Base-by-base conservation (phyloP, 495 filamentous ascomycete genomes). In the Glonium stellatum region DNA sequence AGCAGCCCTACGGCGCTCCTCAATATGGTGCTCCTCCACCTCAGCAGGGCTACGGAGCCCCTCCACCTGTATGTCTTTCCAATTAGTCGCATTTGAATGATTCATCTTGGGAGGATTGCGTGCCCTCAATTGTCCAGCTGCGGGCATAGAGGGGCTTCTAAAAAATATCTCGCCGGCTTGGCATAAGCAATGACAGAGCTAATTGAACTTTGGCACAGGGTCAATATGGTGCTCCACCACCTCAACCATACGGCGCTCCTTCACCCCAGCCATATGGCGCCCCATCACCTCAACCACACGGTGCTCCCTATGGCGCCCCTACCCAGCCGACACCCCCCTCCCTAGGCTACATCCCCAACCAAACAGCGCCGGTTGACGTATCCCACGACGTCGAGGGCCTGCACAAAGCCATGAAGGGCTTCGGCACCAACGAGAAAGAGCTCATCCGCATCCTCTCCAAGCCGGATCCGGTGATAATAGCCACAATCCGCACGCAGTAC, bases 401-500 rank as follows among this genome's bases (percentile, higher is more conserved):
- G 22, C 79, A 89, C 54, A 81, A 80, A 65, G 89, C 92, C 1
- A 95, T 95, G 87, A 95, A 95, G 75, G 90, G 92, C 8, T 86
- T 93, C 58, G 92, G 91, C 46, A 96, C 92, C 0, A 84, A 96
- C 65, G 91, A 96, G 71, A 82, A 81, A 53, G 71, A 80, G 0
- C 76, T 96, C 0, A 88, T 91, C 65, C 72, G 75, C 0, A 73
- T 86, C 15, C 75, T 97, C 21, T 75, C 83, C 0, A 77, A 71
- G 27, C 82, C 87, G 54, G 84, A 95, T 58, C 86, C 90, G 4
- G 74, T 87, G 12, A 86, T 92, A 65, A 80, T 93, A 60, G 78
- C 81, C 49, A 76, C 81, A 2, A 77, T 97, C 53, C 84, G 87
- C 39, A 63, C 80, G 10, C 77, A 86, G 13, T 96, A 87, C 75